A percentile compares a stretch with the other conserved stretches of the same genome.
phyloP scores from a whole-genome alignment of 2,329 filamentous ascomycete genomes.

The Verticillium alfalfae region DNA sequence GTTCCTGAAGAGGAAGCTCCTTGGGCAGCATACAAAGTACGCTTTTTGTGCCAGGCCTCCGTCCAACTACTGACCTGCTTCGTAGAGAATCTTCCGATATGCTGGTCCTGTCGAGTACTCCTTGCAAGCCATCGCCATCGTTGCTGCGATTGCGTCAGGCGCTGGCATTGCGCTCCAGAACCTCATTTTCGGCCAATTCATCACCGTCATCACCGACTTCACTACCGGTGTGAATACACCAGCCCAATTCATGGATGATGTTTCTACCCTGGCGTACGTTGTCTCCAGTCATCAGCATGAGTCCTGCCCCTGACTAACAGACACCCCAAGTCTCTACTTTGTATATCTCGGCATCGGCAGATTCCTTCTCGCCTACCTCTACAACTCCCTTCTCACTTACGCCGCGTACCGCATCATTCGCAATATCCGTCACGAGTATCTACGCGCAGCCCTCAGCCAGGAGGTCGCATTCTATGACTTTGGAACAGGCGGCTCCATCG shows the following conservation, averaged over 20 bases:
- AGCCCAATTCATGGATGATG: conserved; percentile 21
- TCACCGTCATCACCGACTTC: conserved; percentile 28
- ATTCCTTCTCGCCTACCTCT: conserved; percentile 43
- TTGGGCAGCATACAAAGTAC: conserved; percentile 13
- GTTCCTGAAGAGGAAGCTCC: conserved; percentile 8
- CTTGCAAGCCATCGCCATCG: conserved; percentile 19
- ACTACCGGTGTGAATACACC: conserved; percentile 16
- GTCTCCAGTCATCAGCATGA: neutral
- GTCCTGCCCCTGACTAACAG: neutral
- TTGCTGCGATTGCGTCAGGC: conserved; percentile 28
- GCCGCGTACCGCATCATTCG: conserved; percentile 45
- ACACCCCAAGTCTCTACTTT: conserved; percentile 41
- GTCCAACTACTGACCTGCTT: neutral
- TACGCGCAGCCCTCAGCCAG: conserved; percentile 43
- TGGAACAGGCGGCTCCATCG: conserved; percentile 31
- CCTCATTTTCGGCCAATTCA: conserved; percentile 30
- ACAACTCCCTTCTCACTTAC: conserved; percentile 38
- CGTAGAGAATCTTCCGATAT: conserved; percentile 23
- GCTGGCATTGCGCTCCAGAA: conserved; percentile 29
- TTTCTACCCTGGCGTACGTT: conserved; percentile 23
- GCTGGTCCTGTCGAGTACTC: conserved; percentile 19
- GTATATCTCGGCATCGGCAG: conserved; percentile 52
- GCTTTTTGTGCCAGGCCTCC: neutral
- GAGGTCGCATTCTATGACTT: conserved; percentile 45
- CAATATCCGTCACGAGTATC: conserved; percentile 40